A percentile compares a stretch with the other conserved stretches of the same genome.
phyloP scores from a whole-genome alignment of 2,329 filamentous ascomycete genomes.

The Ilyonectria destructans region DNA sequence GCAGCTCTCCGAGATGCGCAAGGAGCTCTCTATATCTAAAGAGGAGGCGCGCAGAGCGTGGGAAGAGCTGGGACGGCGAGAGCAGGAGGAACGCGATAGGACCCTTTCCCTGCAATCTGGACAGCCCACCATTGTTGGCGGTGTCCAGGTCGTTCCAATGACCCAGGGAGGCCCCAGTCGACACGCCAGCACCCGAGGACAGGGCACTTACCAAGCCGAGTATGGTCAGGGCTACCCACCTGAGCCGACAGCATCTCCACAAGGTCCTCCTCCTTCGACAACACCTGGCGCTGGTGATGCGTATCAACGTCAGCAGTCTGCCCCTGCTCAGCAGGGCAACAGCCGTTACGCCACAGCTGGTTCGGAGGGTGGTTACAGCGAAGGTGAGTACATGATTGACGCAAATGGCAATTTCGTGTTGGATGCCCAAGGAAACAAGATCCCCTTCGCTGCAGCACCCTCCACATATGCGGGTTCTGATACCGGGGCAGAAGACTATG shows the following conservation, averaged over 20 bases:
- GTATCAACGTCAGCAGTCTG: slow-evolving; percentile 42
- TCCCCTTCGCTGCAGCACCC: slow-evolving; percentile 66
- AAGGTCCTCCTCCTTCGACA: slow-evolving; percentile 55
- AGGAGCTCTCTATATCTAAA: slow-evolving; percentile 94
- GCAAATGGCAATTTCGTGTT: slow-evolving; percentile 73
- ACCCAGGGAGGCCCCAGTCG: slow-evolving; percentile 78
- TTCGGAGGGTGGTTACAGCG: slow-evolving; percentile 76
- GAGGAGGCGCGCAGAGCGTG: slow-evolving; percentile 96
- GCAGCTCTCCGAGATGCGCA: slow-evolving; percentile 89
- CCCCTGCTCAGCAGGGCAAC: slow-evolving; percentile 37
- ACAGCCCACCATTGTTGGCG: slow-evolving; percentile 89
- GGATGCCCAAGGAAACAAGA: slow-evolving; percentile 74
- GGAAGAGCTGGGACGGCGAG: slow-evolving; percentile 94
- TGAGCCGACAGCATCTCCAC: slow-evolving; percentile 61
- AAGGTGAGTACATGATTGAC: slow-evolving; percentile 81
- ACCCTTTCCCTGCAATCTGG: slow-evolving; percentile 90
- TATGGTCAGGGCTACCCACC: slow-evolving; percentile 52
- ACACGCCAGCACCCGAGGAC: slow-evolving; percentile 62
- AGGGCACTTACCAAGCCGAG: slow-evolving; percentile 50
- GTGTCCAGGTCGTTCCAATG: slow-evolving; percentile 97
- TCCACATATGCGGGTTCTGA: slow-evolving; percentile 67
- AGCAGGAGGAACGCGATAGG: slow-evolving; percentile 93
- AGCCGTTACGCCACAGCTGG: slow-evolving; percentile 46
- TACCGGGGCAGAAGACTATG: slow-evolving; percentile 71
- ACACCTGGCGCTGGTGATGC: slow-evolving; percentile 50